phyloP scores from a whole-genome alignment of 345 rosid species.

The Cardiospermum halicacabum region DNA sequence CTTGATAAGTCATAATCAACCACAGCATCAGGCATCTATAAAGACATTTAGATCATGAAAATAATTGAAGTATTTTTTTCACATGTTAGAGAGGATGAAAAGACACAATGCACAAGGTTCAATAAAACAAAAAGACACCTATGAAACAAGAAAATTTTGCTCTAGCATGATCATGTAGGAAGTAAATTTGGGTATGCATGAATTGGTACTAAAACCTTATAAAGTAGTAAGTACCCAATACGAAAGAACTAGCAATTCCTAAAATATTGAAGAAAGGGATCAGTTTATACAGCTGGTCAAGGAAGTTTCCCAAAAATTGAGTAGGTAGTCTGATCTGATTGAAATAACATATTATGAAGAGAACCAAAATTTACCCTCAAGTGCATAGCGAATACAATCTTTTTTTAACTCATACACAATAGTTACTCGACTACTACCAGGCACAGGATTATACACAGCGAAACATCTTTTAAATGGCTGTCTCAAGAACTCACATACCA shows the following conservation, averaged over 20 bases:
- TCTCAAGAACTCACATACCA: slow-evolving; percentile 46
- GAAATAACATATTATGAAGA: background rate
- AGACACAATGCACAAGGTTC: background rate
- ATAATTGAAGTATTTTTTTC: slow-evolving; percentile 3
- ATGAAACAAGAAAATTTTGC: background rate
- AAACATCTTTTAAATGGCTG: slow-evolving; percentile 4
- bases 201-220: slow-evolving; percentile 9
- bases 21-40: slow-evolving; percentile 93
- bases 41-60: background rate
- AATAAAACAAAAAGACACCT: background rate
- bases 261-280: background rate
- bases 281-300: background rate
- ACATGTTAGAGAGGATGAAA: background rate
- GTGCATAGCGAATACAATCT: background rate
- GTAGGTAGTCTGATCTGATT: background rate
- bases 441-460: background rate
- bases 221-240: background rate
- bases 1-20: slow-evolving; percentile 82
- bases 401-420: background rate
- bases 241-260: background rate
- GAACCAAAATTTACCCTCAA: background rate
- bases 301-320: slow-evolving; percentile 3
- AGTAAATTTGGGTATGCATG: slow-evolving; percentile 4
- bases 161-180: background rate
- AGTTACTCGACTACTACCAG: background rate